Conservation (phyloP, 2,329 filamentous ascomycete species). For the Boeremia lycopersici region DNA sequence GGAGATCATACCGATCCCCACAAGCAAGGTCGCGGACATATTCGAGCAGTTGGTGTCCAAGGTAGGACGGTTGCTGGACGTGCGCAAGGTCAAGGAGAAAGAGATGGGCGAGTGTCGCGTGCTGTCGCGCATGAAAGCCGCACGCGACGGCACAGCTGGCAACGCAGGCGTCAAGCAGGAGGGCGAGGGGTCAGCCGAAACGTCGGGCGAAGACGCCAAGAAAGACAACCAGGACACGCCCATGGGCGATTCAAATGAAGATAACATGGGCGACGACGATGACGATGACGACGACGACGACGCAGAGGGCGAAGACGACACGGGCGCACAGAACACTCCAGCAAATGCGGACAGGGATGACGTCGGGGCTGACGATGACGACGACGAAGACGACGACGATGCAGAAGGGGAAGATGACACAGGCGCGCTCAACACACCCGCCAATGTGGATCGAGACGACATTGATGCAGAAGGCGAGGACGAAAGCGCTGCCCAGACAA, state of each 20-base stretch:
- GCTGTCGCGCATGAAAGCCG: conserved; percentile 46
- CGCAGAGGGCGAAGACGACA: conserved; percentile 30
- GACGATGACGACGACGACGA: conserved; percentile 32
- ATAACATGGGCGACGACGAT: conserved; percentile 28
- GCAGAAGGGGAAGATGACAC: conserved; percentile 39
- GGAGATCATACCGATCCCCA: conserved; percentile 74
- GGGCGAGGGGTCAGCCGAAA: not conserved
- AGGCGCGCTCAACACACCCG: conserved; percentile 7
- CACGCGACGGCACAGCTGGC: conserved; percentile 22
- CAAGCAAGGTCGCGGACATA: conserved; percentile 70
- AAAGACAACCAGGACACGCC: conserved; percentile 33
- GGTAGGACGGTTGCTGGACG: conserved; percentile 72
- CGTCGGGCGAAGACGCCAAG: conserved; percentile 2
- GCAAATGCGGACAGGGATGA: conserved; percentile 22
- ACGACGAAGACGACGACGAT: conserved; percentile 42
- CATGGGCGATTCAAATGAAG: conserved; percentile 41
- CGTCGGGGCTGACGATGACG: conserved; percentile 41
- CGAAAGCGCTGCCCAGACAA: conserved; percentile 38
- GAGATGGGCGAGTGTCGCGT: conserved; percentile 67
- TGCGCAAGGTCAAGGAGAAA: conserved; percentile 77
- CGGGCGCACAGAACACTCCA: conserved; percentile 10
- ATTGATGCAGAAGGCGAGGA: conserved; percentile 44
- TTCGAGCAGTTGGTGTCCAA: conserved; percentile 74
- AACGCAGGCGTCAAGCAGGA: conserved; percentile 21
- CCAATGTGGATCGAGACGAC: conserved; percentile 21